Base-by-base conservation (phyloP, 257 asterid species). In the Fraxinus excelsior region DNA sequence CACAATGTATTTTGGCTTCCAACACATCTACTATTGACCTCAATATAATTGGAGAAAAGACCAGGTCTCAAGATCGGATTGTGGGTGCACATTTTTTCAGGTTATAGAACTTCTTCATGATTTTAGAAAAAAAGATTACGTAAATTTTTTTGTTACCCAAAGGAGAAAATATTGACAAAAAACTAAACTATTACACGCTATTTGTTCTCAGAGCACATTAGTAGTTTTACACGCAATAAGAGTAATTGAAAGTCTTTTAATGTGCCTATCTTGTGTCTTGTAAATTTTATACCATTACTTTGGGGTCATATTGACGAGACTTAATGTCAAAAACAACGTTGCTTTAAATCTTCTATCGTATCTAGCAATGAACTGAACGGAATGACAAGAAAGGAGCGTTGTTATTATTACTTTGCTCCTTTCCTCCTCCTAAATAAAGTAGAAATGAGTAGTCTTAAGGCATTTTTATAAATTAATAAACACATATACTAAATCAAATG, bases 1-100 rank as follows among this genome's bases (percentile, higher is more conserved):
- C 97, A 64, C 97, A 93, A 82, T 96, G 99, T 85, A 90, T 93
- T 82, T 88, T 96, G 88, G 98, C 99, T 72, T 81, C 94, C 84
- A 96, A 93, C 82, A 93, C 99, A 76, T 93, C 98, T 62, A 96
- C 99, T 66, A 96, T 96, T 76, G 97, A 96, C 83, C 96, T 96
- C 84, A 87, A 88, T 80, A 16, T 87, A 65, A 73, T 96, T 82
- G 99, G 97, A 78, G 90, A 91, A 83, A 86, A 81, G 83, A 93
- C 87, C 69, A 87, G 81, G 80, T 92, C 99, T 77, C 96, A 89
- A 83, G 96, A 92, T 78, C 91, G 96, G 84, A 76, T 96, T 51
- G 82, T 96, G 82, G 99, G 99, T 75, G 99, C 99, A 53, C 98
- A 96, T 87, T 96, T 96, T 87, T 96, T 96, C 94, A 96, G 99